A percentile compares a stretch with the other conserved stretches of the same genome.
Conservation (phyloP, 768 basidiomycete species). For the Rhodotorula sphaerocarpa region DNA sequence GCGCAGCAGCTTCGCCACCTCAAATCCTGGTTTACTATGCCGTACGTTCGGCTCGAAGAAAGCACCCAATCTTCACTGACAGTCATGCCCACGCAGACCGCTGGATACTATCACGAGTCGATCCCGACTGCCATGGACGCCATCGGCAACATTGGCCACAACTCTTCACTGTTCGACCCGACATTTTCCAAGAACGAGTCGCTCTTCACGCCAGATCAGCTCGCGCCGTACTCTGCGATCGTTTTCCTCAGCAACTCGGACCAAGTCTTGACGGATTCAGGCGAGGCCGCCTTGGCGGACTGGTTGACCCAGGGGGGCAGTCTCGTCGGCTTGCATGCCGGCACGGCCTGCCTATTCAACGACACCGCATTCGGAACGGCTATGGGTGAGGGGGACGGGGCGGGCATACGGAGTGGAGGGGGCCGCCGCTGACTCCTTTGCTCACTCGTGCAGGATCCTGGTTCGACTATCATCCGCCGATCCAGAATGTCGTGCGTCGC, state of each 20-base stretch:
- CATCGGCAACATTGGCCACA: constrained; percentile 32
- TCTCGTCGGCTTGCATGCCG: constrained; percentile 44
- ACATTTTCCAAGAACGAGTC: constrained; percentile 42
- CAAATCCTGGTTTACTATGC: constrained; percentile 40
- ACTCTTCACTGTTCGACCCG: constrained; percentile 38
- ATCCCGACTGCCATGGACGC: constrained; percentile 45
- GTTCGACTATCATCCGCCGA: constrained; percentile 46
- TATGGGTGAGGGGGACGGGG: constrained; percentile 34
- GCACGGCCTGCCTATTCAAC: constrained; percentile 42
- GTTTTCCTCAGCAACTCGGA: constrained; percentile 44
- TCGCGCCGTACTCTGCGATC: constrained; percentile 42
- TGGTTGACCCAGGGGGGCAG: constrained; percentile 44
- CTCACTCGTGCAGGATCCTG: constrained; percentile 2
- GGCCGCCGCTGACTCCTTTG: too few species aligned
- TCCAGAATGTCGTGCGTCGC: constrained; percentile 42
- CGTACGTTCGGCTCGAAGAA: not conserved
- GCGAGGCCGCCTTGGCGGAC: constrained; percentile 40
- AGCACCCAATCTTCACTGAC: not conserved
- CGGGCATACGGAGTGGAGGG: too few species aligned
- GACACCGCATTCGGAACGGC: constrained; percentile 41
- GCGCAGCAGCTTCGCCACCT: not conserved
- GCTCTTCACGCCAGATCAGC: constrained; percentile 40
- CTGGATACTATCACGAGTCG: constrained; percentile 45
- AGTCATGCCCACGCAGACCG: constrained; percentile 23
- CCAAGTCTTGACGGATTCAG: constrained; percentile 42